Percentiles rank a stretch among this genome's conserved stretches.
Evolutionary conservation across 1,139 yeast genomes (phyloP).

Genomic region (Candida pseudocylindracea): DNA sequence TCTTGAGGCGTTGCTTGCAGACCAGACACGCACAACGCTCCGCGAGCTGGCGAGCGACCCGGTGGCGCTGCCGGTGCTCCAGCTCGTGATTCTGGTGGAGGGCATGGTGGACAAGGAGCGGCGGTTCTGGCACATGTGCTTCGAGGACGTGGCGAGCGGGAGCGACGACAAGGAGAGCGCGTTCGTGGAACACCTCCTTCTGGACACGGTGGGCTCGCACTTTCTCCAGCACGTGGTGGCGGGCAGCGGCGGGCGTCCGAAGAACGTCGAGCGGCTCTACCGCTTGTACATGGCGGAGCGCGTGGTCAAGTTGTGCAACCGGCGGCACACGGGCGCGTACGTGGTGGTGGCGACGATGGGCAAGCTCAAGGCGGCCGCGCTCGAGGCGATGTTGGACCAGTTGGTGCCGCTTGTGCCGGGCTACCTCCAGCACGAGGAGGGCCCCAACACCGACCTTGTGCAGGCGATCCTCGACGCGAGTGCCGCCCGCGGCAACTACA

Average conservation of each 20-base stretch:
- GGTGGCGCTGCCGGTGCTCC: conserved; percentile 75
- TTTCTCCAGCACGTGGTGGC: conserved; percentile 55
- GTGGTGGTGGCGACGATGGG: conserved; percentile 52
- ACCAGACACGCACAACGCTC: conserved; percentile 14
- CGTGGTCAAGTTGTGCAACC: conserved; percentile 44
- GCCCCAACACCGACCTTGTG: conserved; percentile 49
- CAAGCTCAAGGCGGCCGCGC: conserved; percentile 35
- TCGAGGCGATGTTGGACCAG: conserved; percentile 41
- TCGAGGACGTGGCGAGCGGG: conserved; percentile 19
- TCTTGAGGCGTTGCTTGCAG: conserved; percentile 7
- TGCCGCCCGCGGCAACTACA: conserved; percentile 29
- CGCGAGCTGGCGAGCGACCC: conserved; percentile 63
- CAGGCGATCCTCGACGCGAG: conserved; percentile 51
- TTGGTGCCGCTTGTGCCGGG: conserved; percentile 46
- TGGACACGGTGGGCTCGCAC: conserved; percentile 84
- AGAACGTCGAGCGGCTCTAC: conserved; percentile 50
- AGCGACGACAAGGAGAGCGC: conserved; percentile 49
- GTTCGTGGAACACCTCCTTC: conserved; percentile 61
- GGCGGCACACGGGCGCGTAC: conserved; percentile 67
- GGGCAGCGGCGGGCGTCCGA: conserved; percentile 36
- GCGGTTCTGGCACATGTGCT: conserved; percentile 36
- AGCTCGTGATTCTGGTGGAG: conserved; percentile 60
- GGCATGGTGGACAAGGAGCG: conserved; percentile 57
- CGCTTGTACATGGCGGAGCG: conserved; percentile 53
- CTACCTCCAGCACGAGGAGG: conserved; percentile 25